Percentiles rank a stretch among this genome's conserved stretches.
Evolutionary conservation across 106 monocot genomes (phyloP).

Genomic region (Chionographis japonica): DNA sequence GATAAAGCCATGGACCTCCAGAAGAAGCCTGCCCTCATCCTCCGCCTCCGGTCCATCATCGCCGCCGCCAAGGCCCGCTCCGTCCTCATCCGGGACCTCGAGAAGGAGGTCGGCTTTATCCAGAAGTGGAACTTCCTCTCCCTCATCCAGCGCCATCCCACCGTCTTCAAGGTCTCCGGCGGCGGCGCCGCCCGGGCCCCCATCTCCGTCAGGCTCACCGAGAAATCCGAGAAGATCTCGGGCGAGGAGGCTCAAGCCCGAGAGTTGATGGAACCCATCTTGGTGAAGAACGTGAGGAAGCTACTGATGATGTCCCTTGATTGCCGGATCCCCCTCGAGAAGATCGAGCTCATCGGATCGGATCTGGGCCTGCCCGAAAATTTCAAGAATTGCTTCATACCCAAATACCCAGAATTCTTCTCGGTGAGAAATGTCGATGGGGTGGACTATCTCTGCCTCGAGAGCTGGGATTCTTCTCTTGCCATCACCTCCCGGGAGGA

Average conservation of each 20-base stretch:
- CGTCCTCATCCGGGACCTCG: constrained; percentile 83
- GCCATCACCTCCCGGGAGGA: constrained; percentile 80
- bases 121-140: constrained; percentile 77
- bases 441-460: constrained; percentile 58
- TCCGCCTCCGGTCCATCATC: constrained; percentile 60
- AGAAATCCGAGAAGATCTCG: constrained; percentile 45
- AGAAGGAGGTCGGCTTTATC: constrained; percentile 89
- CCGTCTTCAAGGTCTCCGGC: constrained; percentile 71
- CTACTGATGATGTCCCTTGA: constrained; percentile 93
- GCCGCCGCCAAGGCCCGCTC: constrained; percentile 28
- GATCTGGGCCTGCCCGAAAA: constrained; percentile 65
- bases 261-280: constrained; percentile 69
- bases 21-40: constrained; percentile 70
- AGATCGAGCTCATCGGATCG: constrained; percentile 51
- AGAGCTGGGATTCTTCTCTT: constrained; percentile 84
- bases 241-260: constrained; percentile 38
- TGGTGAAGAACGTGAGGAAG: constrained; percentile 67
- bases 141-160: constrained; percentile 67
- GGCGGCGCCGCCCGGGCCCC: constrained; percentile 38
- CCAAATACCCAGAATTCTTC: constrained; percentile 62
- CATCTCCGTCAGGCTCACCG: constrained; percentile 62
- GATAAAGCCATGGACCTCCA: constrained; percentile 82
- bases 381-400: constrained; percentile 47
- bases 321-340: constrained; percentile 75
- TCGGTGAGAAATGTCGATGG: constrained; percentile 32